A percentile compares a stretch with the other conserved stretches of the same genome.
Conservation (phyloP, 2,329 filamentous ascomycete species). For the Aspergillus texensis region DNA sequence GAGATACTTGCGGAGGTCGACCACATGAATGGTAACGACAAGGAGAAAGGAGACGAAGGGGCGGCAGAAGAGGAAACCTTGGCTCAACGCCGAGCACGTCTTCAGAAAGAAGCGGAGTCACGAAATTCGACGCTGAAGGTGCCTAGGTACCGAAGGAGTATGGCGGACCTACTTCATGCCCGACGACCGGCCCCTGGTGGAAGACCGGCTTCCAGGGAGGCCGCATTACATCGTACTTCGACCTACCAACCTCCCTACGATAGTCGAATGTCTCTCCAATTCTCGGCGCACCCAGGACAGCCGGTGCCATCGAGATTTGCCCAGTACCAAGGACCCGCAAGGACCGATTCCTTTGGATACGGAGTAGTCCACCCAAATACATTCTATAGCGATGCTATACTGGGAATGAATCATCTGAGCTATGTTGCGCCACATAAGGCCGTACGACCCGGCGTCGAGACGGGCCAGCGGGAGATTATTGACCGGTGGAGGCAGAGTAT, state of each 20-base stretch:
- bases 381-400: constrained; percentile 31
- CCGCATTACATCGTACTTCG: constrained; percentile 18
- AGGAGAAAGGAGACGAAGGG: constrained; percentile 22
- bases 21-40: constrained; percentile 27
- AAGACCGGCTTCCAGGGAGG: constrained; percentile 28
- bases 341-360: constrained; percentile 29
- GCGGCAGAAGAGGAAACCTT: constrained; percentile 48
- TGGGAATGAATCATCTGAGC: constrained; percentile 30
- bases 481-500: constrained; percentile 61
- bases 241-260: constrained; percentile 22
- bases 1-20: constrained; percentile 48
- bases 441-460: constrained; percentile 46
- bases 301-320: constrained; percentile 16
- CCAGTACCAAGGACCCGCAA: constrained; percentile 22
- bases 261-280: constrained; percentile 34
- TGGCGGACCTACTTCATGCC: constrained; percentile 55
- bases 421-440: constrained; percentile 32
- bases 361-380: constrained; percentile 29
- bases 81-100: constrained; percentile 48
- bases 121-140: constrained; percentile 28
- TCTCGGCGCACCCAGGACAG: constrained; percentile 27
- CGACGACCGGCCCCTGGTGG: constrained; percentile 49
- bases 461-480: constrained; percentile 58
- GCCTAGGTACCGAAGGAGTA: constrained; percentile 45
- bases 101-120: constrained; percentile 44